Base-by-base conservation (phyloP, 2,329 filamentous ascomycete species). In the Penicillium sp. region DNA sequence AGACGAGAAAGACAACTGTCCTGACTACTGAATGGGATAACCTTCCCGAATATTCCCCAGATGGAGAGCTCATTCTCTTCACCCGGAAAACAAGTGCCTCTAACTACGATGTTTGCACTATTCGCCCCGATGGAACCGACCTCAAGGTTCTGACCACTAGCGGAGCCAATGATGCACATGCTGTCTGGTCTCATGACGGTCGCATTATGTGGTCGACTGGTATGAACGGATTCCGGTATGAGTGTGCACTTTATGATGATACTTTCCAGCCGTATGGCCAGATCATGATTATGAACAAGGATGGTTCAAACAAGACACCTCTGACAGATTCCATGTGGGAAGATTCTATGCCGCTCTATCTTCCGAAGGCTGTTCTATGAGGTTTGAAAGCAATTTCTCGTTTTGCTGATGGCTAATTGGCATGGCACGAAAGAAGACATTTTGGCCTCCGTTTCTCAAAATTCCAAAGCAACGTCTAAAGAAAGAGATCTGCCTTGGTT, bases 201-300 rank as follows among this genome's bases (percentile, higher is more conserved):
- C 67, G 69, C 3, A 79, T 80, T 37, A 55, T 77, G 61, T 80
- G 70, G 47, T 72, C 63, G 5, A 77, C 67, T n/a, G 77, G 76
- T 3, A 74, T 75, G 73, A 79, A 74, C 50, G 77, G 77, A 0
- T 80, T 79, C 64, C 69, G 75, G 29, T 72, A 75, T 43, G 78
- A 80, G 66, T 68, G 69, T 11, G 68, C 72, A 0, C 59, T 72
- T 0, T 80, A 76, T 44, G 77, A 79, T 51, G 57, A 76, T 44
- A 78, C 76, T 1, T 80, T 79, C 61, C 75, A 80, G 62, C 77
- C 75, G 0, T 79, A 78, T 44, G 76, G 77, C 0, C 75, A 78
- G 68, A 75, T 80, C 49, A 69, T 77, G 50, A 61, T 74, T 16
- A 79, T 79, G 76, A 64, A 79, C 56, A 64, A 66, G 4, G 75